phyloP scores from a whole-genome alignment of 2,329 filamentous ascomycete species.

The Talaromyces atroroseus region DNA sequence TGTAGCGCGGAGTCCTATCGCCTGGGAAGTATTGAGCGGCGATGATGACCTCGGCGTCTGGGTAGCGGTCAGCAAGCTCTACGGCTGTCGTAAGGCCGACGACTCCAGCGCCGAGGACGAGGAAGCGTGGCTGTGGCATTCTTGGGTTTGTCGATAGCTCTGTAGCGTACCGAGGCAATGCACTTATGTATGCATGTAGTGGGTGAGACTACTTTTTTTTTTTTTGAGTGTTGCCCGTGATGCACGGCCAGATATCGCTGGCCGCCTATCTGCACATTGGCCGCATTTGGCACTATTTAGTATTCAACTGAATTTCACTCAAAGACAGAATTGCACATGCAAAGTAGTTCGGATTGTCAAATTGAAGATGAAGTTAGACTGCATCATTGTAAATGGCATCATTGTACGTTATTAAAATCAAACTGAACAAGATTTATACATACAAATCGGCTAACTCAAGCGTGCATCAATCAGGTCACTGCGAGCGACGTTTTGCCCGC shows the following conservation, averaged over 20 bases:
- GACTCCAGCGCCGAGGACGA: neutral
- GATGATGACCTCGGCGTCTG: neutral
- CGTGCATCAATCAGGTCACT: neutral
- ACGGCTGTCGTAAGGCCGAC: slow-evolving; percentile 2
- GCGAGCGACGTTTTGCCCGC: neutral
- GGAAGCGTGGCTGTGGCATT: neutral
- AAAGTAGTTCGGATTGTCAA: neutral
- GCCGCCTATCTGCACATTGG: neutral
- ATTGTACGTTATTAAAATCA: neutral
- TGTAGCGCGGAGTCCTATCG: neutral
- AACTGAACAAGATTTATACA: neutral
- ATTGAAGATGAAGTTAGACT: neutral
- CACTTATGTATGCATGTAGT: too few species aligned
- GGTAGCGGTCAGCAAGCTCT: neutral
- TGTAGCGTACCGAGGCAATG: too few species aligned
- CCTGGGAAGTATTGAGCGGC: neutral
- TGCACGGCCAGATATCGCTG: neutral
- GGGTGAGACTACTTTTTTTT: too few species aligned
- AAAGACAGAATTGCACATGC: too few species aligned
- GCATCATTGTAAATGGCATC: neutral
- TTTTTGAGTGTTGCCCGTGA: neutral
- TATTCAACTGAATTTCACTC: neutral
- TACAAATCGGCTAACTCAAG: neutral
- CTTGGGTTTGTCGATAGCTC: neutral
- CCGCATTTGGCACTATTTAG: neutral